A percentile compares a stretch with the other conserved stretches of the same genome.
These are phyloP conservation scores for Microcera coccophila DNA, from an alignment of 2,329 filamentous ascomycete species.

Conservation along the genomic window DNA sequence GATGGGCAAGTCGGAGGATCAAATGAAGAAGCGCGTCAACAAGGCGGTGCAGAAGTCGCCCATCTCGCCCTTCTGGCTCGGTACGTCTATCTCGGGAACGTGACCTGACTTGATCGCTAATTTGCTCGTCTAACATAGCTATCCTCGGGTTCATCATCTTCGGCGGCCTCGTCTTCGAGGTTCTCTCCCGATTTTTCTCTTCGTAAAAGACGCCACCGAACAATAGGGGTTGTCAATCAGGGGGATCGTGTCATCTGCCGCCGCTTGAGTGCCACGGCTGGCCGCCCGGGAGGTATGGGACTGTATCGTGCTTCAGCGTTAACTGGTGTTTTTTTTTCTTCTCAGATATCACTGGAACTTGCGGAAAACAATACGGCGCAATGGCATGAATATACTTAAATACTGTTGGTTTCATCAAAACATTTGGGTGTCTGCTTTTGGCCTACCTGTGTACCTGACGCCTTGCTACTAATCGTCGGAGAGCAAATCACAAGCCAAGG, in stretches of 20 bases:
- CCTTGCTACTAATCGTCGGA: constrained; percentile 20
- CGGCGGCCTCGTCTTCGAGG: constrained; percentile 57
- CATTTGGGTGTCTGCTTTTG: constrained; percentile 21
- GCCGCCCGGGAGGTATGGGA: constrained; percentile 2
- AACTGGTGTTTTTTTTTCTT: constrained; percentile 14
- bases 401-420: constrained; percentile 7
- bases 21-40: constrained; percentile 54
- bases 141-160: constrained; percentile 59
- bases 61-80: constrained; percentile 61
- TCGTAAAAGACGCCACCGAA: constrained; percentile 15
- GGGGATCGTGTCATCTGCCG: too few species aligned
- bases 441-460: constrained; percentile 29
- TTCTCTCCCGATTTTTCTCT: constrained; percentile 51
- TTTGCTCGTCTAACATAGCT: constrained; percentile 32
- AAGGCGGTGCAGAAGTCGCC: constrained; percentile 57
- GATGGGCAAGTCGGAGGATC: constrained; percentile 68
- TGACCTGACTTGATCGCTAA: constrained; percentile 3
- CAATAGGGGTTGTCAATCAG: too few species aligned
- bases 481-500: constrained; percentile 8
- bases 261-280: neutral
- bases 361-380: constrained; percentile 26
- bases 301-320: constrained; percentile 16
- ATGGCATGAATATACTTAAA: constrained; percentile 3
- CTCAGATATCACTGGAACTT: constrained; percentile 19
- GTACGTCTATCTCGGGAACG: constrained; percentile 41